A percentile compares a stretch with the other conserved stretches of the same genome.
phyloP scores from a whole-genome alignment of 768 basidiomycete species.

The Termitomyces sp. region DNA sequence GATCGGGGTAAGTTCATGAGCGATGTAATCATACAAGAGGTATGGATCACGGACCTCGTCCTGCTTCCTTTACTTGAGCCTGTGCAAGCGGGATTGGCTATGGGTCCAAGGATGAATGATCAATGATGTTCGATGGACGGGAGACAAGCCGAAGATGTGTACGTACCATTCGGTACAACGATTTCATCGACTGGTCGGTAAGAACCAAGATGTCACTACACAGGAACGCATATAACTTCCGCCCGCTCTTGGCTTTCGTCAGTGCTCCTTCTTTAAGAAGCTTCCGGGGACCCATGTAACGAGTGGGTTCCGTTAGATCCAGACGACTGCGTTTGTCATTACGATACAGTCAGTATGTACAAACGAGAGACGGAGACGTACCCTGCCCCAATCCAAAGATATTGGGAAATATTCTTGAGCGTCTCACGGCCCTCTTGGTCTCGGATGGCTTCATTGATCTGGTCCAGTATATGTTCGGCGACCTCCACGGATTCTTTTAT shows the following conservation, averaged over 20 bases:
- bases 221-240: conserved; percentile 72
- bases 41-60: conserved; percentile 38
- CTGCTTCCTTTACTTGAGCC: conserved; percentile 52
- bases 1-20: neutral
- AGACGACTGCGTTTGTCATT: conserved; percentile 39
- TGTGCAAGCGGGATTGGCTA: conserved; percentile 78
- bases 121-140: neutral
- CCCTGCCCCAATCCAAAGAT: conserved; percentile 89
- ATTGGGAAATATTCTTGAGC: conserved; percentile 68
- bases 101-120: neutral
- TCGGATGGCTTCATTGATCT: conserved; percentile 88
- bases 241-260: conserved; percentile 79
- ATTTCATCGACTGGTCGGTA: conserved; percentile 66
- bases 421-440: conserved; percentile 78
- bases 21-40: neutral
- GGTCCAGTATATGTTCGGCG: conserved; percentile 69
- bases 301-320: conserved; percentile 88
- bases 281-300: conserved; percentile 75
- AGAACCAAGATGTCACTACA: conserved; percentile 91
- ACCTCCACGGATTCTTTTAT: conserved; percentile 55
- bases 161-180: conserved; percentile 77
- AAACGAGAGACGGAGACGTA: conserved; percentile 27
- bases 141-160: neutral
- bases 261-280: conserved; percentile 78
- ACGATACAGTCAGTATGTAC: conserved; percentile 34